A percentile compares a stretch with the other conserved stretches of the same genome.
Evolutionary conservation across 306 rosid genomes (phyloP).

Genomic region (Trifolium repens): DNA sequence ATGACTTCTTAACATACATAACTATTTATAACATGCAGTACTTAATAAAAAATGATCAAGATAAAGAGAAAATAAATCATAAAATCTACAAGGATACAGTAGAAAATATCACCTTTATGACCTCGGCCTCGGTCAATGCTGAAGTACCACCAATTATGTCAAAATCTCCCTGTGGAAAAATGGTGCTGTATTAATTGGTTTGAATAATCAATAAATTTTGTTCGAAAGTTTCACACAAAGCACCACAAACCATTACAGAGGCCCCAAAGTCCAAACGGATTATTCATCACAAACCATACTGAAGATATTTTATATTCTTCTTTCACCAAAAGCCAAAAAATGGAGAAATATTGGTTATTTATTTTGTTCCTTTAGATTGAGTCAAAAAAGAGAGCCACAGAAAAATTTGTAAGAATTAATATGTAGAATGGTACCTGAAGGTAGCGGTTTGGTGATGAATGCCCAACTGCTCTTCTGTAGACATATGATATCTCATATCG

Average conservation of each 20-base stretch:
- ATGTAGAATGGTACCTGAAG: slow-evolving; percentile 72
- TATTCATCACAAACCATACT: slow-evolving; percentile 19
- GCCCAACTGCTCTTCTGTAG: slow-evolving; percentile 91
- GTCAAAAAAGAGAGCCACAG: slow-evolving; percentile 10
- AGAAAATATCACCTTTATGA: slow-evolving; percentile 70
- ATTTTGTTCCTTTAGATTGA: slow-evolving; percentile 3
- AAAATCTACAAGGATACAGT: slow-evolving; percentile 32
- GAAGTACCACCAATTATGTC: slow-evolving; percentile 92
- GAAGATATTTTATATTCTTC: slow-evolving; percentile 28
- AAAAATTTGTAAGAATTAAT: slow-evolving; percentile 22
- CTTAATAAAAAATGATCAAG: slow-evolving; percentile 25
- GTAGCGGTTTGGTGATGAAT: slow-evolving; percentile 87
- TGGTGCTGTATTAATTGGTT: slow-evolving; percentile 27
- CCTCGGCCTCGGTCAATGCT: slow-evolving; percentile 87
- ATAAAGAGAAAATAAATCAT: slow-evolving; percentile 8
- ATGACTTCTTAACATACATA: neutral
- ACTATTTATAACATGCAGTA: slow-evolving; percentile 27
- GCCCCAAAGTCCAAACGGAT: slow-evolving; percentile 23
- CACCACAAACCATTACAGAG: slow-evolving; percentile 36
- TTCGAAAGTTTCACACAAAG: slow-evolving; percentile 31
- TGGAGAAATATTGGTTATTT: slow-evolving; percentile 8
- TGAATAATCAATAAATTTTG: slow-evolving; percentile 18
- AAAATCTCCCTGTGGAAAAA: slow-evolving; percentile 83
- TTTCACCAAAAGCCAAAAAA: slow-evolving; percentile 29
- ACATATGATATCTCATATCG: slow-evolving; percentile 82